Evolutionary conservation across 73 alveolate genomes (phyloP), one percentile per base, ranked within the genome.

Genomic region (Paramecium tetraurelia): DNA sequence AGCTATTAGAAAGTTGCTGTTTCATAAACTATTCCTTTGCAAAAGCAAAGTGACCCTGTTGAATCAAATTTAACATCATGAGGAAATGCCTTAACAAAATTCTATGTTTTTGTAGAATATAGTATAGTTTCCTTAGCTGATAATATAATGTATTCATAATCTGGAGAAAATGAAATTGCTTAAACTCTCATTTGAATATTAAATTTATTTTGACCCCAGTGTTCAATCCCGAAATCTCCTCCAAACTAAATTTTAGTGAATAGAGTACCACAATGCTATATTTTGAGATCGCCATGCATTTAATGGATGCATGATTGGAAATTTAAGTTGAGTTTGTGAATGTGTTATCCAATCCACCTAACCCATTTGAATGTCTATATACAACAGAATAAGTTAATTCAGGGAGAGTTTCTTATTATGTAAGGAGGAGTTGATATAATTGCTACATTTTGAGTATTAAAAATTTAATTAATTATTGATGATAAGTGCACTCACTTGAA

Each of bases 11-110:
- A 80, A 44, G 70, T 20, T 24, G 57, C 70, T 31, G 90, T 80
- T 46, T 80, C 76, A 80, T 80, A 80, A 22, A 80, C 90, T 80
- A 20, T 22, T 10, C 57, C 57, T 44, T 44, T 33, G 33, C 46
- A 33, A 48, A 80, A 80, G 22, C 90, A 80, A 2, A 80, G 57
- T 12, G 90, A 80, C 16, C 57, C 31, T 12, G 90, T 80, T 31
- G 90, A 80, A 80, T 80, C 90, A 48, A 80, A 80, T 11, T 40
- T 40, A 0, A 80, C 29, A 1, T 35, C 58, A 29, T 38, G 21
- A 72, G 86, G 59, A 72, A 72, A 72, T 14, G 21, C 6, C 31
- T 72, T 72, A 33, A 72, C 46, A 12, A 72, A 12, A 12, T 36
- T 36, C 5, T 36, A 7, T 72, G 86, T 72, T 36, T 38, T 72